Conservation (phyloP, 2,329 filamentous ascomycete genomes). For the Calonectria hawksworthii region DNA sequence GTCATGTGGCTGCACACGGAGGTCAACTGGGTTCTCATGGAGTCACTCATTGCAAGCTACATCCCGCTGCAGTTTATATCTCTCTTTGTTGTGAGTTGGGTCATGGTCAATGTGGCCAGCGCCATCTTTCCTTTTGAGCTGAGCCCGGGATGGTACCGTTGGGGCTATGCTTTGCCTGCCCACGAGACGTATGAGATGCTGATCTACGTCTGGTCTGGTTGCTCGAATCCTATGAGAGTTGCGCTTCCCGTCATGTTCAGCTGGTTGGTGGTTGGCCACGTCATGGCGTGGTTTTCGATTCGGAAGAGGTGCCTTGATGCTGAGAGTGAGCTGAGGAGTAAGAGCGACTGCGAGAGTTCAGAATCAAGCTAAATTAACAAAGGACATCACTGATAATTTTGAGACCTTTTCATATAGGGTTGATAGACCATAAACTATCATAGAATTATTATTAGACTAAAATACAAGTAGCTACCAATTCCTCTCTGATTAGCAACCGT, state of each 20-base stretch:
- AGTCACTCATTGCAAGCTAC: constrained; percentile 46
- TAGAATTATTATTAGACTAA: background rate
- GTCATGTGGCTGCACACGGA: constrained; percentile 57
- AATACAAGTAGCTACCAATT: background rate
- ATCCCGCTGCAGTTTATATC: constrained; percentile 54
- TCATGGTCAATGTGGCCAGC: constrained; percentile 56
- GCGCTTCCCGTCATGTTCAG: constrained; percentile 59
- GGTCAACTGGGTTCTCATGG: constrained; percentile 58
- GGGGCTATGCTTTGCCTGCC: constrained; percentile 54
- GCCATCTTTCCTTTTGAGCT: constrained; percentile 55
- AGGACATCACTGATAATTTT: background rate
- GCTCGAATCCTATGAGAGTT: constrained; percentile 53
- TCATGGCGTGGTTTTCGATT: constrained; percentile 40
- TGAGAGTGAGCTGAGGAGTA: constrained; percentile 8
- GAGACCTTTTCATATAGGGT: background rate
- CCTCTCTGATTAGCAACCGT: background rate
- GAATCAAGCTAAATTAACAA: background rate
- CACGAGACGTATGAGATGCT: constrained; percentile 52
- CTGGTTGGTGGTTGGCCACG: constrained; percentile 51
- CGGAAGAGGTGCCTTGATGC: constrained; percentile 41
- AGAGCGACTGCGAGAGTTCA: constrained; percentile 5
- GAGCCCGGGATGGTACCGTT: constrained; percentile 55
- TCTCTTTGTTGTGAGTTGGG: constrained; percentile 58
- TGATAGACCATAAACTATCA: background rate
- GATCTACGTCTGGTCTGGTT: constrained; percentile 59